A percentile compares a stretch with the other conserved stretches of the same genome.
Conservation (phyloP, 2,329 filamentous ascomycete genomes). For the Biscogniauxia mediterranea region DNA sequence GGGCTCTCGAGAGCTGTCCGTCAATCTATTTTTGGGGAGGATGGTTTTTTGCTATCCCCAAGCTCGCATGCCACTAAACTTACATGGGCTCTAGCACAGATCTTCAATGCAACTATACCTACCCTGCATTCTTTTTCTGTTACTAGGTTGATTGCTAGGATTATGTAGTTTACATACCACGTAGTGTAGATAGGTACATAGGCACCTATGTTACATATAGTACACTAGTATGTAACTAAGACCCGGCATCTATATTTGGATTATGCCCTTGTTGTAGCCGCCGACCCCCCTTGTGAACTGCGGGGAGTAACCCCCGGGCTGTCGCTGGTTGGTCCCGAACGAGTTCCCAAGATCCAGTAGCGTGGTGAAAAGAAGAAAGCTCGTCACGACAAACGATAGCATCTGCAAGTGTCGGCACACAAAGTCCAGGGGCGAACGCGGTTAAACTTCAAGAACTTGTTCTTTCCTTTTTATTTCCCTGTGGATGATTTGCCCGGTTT, state of each 20-base stretch:
- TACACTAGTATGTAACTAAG: background rate
- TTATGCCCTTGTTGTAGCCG: background rate
- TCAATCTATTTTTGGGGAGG: background rate
- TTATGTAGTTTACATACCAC: background rate
- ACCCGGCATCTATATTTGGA: constrained; percentile 2
- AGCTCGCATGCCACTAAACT: background rate
- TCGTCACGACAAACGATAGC: no score
- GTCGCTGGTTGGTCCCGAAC: background rate
- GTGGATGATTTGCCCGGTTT: background rate
- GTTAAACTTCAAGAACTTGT: background rate
- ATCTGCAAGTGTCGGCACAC: no score
- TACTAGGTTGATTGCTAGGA: background rate
- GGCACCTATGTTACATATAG: no score
- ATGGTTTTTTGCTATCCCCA: background rate
- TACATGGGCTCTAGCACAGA: background rate
- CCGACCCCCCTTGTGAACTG: background rate
- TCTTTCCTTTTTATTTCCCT: background rate
- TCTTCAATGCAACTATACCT: no score
- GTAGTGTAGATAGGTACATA: no score
- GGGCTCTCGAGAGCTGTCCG: background rate
- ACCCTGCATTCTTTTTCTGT: no score
- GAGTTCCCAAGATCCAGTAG: background rate
- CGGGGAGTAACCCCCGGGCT: background rate
- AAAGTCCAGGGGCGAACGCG: no score
- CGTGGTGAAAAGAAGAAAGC: no score